These are phyloP conservation scores for Apophysomyces ossiformis DNA, from an alignment of 371 early-diverging fungal genomes.

Conservation along the genomic window DNA sequence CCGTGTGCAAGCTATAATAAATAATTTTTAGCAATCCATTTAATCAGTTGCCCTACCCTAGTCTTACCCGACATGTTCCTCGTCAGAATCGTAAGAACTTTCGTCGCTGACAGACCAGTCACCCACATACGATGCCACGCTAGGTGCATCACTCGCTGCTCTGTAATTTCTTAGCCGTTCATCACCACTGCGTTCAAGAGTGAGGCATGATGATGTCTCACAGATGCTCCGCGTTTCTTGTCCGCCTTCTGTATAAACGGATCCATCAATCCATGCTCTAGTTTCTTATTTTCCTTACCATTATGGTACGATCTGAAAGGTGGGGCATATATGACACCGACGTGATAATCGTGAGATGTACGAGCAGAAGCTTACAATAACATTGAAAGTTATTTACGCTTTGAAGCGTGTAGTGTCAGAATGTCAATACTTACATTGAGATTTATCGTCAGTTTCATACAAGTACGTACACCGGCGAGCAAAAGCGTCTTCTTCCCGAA, in stretches of 20 bases:
- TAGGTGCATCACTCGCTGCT: slow-evolving; percentile 24
- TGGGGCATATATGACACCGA: slow-evolving; percentile 67
- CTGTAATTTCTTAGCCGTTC: slow-evolving; percentile 13
- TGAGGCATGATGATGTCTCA: slow-evolving; percentile 4
- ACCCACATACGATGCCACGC: slow-evolving; percentile 25
- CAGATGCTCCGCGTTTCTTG: slow-evolving; percentile 8
- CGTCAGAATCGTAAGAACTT: slow-evolving; percentile 3
- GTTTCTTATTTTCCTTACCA: slow-evolving; percentile 1
- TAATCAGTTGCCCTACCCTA: neutral
- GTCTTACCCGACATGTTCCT: neutral
- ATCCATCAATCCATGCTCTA: neutral
- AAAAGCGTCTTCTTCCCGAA: slow-evolving; percentile 67
- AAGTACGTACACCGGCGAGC: slow-evolving; percentile 70
- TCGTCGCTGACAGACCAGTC: slow-evolving; percentile 20
- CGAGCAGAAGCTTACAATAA: slow-evolving; percentile 26
- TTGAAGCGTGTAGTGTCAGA: too few relatives aligned
- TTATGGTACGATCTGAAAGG: slow-evolving; percentile 56
- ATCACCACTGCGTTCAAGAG: slow-evolving; percentile 12
- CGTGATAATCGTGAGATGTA: slow-evolving; percentile 48
- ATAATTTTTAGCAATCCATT: neutral
- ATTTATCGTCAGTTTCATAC: slow-evolving; percentile 44
- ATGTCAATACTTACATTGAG: slow-evolving; percentile 19
- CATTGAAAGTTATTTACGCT: too few relatives aligned
- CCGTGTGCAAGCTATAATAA: neutral
- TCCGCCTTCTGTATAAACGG: neutral